phyloP scores from a whole-genome alignment of 2,329 filamentous ascomycete species.

The Paraphaeosphaeria sporulosa region DNA sequence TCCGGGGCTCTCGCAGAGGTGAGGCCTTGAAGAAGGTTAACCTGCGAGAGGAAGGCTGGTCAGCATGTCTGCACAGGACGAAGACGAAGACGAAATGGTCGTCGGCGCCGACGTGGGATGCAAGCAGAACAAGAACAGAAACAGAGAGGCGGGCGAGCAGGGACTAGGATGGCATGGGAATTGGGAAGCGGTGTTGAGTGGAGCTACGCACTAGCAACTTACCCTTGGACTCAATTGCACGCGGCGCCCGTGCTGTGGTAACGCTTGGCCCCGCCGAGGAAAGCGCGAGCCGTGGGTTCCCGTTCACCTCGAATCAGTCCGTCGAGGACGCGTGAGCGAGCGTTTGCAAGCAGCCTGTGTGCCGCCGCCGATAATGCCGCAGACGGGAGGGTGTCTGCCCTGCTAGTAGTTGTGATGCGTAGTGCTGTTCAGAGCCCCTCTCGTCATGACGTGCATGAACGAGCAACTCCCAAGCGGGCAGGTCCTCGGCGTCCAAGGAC shows the following conservation, averaged over 20 bases:
- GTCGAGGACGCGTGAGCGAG: not conserved
- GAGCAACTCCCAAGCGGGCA: constrained; percentile 14
- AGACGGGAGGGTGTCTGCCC: no score
- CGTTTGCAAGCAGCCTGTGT: not conserved
- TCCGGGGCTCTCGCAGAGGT: constrained; percentile 1
- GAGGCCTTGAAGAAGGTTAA: constrained; percentile 7
- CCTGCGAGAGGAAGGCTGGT: constrained; percentile 10
- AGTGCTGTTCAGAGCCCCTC: constrained; percentile 10
- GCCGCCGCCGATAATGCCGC: not conserved
- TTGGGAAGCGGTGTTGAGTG: constrained; percentile 10
- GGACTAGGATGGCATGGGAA: constrained; percentile 8
- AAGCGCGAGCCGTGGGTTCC: constrained; percentile 1
- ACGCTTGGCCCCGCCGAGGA: not conserved
- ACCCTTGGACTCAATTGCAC: not conserved
- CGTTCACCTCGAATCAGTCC: not conserved
- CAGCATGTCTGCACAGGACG: constrained; percentile 19
- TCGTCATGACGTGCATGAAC: constrained; percentile 32
- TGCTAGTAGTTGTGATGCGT: constrained; percentile 2
- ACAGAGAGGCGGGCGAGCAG: constrained; percentile 7
- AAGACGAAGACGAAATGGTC: constrained; percentile 3
- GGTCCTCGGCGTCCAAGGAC: constrained; percentile 18
- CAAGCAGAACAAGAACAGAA: not conserved
- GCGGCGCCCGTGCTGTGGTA: not conserved
- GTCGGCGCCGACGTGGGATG: constrained; percentile 6
- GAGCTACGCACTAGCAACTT: constrained; percentile 9